These are phyloP conservation scores for Mortierella sp. DNA, from an alignment of 371 early-diverging fungal genomes.

Conservation along the genomic window DNA sequence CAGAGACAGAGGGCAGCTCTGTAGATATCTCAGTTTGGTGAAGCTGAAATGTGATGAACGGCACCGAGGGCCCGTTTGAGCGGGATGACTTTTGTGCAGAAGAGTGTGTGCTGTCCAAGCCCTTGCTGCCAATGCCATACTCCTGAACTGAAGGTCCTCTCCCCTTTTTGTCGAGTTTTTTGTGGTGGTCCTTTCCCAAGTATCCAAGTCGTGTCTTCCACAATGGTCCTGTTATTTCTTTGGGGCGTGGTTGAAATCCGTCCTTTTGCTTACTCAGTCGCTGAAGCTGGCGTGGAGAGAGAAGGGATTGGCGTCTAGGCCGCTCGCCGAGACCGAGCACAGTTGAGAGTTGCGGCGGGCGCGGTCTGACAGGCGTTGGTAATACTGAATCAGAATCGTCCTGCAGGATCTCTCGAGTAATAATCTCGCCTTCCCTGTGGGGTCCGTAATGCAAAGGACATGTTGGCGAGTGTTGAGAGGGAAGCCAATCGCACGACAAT, in stretches of 20 bases:
- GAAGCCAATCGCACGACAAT: not conserved
- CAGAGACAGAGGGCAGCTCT: slow-evolving; percentile 45
- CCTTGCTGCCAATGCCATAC: not conserved
- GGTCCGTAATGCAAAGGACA: not conserved
- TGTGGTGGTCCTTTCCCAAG: not conserved
- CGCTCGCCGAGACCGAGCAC: not conserved
- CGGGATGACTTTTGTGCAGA: not conserved
- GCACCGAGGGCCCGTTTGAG: not conserved
- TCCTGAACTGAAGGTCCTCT: not conserved
- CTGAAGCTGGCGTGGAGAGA: not conserved
- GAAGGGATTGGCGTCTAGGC: slow-evolving; percentile 6
- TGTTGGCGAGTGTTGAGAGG: slow-evolving; percentile 2
- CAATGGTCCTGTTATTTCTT: not conserved
- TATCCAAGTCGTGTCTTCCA: not conserved
- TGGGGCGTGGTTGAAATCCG: not conserved
- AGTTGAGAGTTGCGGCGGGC: not conserved
- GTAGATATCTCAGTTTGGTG: slow-evolving; percentile 45
- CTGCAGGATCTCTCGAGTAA: not conserved
- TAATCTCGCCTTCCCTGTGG: not conserved
- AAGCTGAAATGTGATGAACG: slow-evolving; percentile 43
- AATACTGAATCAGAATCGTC: not conserved
- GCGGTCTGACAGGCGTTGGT: not conserved
- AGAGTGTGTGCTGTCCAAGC: not conserved
- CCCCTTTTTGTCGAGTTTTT: not conserved
- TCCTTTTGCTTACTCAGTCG: slow-evolving; percentile 3